A percentile compares a stretch with the other conserved stretches of the same genome.
Conservation (phyloP, 225 moss, liverwort and hornwort species). For the Polytrichum formosum region DNA sequence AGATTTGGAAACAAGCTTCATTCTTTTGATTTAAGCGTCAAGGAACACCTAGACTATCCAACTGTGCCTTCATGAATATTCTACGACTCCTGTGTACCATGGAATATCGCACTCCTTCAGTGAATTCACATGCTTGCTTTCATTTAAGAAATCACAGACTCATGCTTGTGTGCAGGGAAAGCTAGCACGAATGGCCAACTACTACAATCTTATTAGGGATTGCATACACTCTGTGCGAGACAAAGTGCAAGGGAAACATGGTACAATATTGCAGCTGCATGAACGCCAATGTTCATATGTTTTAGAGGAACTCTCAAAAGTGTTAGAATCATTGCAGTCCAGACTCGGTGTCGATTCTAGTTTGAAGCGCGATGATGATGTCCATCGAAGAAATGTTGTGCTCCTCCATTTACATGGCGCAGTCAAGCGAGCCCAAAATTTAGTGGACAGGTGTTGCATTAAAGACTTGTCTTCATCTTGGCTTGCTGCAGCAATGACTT, state of each 20-base stretch:
- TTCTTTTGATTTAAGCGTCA: no score
- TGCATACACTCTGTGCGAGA: neutral
- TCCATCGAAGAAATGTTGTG: neutral
- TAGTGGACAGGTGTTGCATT: conserved; percentile 8
- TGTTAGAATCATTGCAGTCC: neutral
- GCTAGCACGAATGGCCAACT: neutral
- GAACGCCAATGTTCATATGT: conserved; percentile 5
- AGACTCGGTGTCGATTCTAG: neutral
- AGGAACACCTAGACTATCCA: no score
- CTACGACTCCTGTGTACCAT: no score
- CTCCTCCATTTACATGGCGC: conserved; percentile 5
- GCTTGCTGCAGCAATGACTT: conserved; percentile 1
- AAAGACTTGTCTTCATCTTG: neutral
- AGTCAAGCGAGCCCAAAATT: conserved; percentile 7
- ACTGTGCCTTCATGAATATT: no score
- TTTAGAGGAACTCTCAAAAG: neutral
- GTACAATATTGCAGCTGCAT: neutral
- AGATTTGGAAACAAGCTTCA: no score
- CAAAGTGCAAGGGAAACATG: conserved; percentile 2
- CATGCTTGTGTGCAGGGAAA: neutral
- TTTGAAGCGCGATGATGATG: neutral
- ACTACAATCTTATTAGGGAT: neutral
- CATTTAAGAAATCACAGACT: no score
- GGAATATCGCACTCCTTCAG: no score
- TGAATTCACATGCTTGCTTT: no score